phyloP scores from a whole-genome alignment of 306 rosid species.

The Macrotyloma uniflorum region DNA sequence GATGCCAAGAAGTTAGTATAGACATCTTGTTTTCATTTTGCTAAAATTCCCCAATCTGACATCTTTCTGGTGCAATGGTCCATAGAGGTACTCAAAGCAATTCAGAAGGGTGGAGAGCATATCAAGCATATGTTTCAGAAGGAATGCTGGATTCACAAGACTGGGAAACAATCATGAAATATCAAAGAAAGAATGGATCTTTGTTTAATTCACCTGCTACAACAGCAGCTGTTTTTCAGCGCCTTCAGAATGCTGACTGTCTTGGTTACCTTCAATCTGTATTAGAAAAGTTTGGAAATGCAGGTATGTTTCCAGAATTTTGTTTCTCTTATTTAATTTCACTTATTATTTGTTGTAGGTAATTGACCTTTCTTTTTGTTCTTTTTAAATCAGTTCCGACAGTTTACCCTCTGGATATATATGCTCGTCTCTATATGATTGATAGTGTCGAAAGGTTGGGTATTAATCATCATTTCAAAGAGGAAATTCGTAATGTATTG shows the following conservation, averaged over 20 bases:
- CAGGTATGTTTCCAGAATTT: conserved; percentile 50
- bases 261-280: conserved; percentile 62
- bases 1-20: neutral
- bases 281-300: conserved; percentile 66
- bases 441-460: conserved; percentile 81
- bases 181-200: conserved; percentile 88
- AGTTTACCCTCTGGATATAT: conserved; percentile 68
- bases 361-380: conserved; percentile 5
- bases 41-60: neutral
- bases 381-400: conserved; percentile 65
- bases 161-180: conserved; percentile 66
- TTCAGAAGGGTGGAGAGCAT: conserved; percentile 70
- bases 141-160: conserved; percentile 61
- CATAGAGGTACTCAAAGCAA: conserved; percentile 53
- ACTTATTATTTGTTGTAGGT: conserved; percentile 2
- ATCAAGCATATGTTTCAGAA: conserved; percentile 79
- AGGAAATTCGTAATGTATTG: conserved; percentile 65
- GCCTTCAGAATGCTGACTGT: conserved; percentile 61
- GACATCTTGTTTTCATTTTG: neutral
- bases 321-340: neutral
- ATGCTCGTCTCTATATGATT: conserved; percentile 71
- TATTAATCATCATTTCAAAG: conserved; percentile 64
- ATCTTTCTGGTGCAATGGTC: conserved; percentile 8
- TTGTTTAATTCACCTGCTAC: conserved; percentile 82
- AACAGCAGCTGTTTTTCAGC: conserved; percentile 73